Evolutionary conservation across 768 basidiomycete genomes (phyloP).

Genomic region (Pisolithus microcarpus): DNA sequence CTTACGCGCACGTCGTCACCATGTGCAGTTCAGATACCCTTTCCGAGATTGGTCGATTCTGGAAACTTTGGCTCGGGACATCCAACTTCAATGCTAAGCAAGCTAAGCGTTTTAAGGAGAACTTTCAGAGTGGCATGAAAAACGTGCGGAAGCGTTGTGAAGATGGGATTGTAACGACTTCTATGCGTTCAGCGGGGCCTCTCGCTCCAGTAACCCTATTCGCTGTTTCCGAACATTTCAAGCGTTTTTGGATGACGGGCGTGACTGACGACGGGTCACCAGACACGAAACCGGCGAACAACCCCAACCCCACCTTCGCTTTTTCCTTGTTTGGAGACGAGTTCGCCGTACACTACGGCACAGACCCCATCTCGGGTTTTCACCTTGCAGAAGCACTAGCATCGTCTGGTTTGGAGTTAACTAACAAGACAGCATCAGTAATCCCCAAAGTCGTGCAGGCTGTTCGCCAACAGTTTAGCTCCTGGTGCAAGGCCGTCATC

Average conservation of each 20-base stretch:
- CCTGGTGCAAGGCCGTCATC: constrained; percentile 20
- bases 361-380: constrained; percentile 24
- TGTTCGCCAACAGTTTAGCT: constrained; percentile 17
- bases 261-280: constrained; percentile 11
- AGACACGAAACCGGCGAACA: constrained; percentile 5
- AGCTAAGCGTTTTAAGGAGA: constrained; percentile 11
- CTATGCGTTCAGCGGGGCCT: constrained; percentile 25
- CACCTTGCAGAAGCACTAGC: constrained; percentile 24
- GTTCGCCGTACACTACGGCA: constrained; percentile 26
- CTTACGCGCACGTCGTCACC: constrained; percentile 21
- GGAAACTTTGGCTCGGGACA: constrained; percentile 14
- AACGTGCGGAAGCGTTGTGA: neutral
- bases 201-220: constrained; percentile 8
- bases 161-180: neutral
- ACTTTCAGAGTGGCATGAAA: constrained; percentile 17
- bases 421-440: constrained; percentile 3
- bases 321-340: constrained; percentile 20
- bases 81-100: constrained; percentile 8
- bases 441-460: constrained; percentile 14
- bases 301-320: constrained; percentile 26
- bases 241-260: constrained; percentile 20
- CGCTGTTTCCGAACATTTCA: constrained; percentile 14
- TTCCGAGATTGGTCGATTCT: constrained; percentile 15
- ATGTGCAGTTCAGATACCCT: constrained; percentile 21
- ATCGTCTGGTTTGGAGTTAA: neutral